A percentile compares a stretch with the other conserved stretches of the same genome.
phyloP scores from a whole-genome alignment of 768 basidiomycete genomes.

The Agrocybe praecox region DNA sequence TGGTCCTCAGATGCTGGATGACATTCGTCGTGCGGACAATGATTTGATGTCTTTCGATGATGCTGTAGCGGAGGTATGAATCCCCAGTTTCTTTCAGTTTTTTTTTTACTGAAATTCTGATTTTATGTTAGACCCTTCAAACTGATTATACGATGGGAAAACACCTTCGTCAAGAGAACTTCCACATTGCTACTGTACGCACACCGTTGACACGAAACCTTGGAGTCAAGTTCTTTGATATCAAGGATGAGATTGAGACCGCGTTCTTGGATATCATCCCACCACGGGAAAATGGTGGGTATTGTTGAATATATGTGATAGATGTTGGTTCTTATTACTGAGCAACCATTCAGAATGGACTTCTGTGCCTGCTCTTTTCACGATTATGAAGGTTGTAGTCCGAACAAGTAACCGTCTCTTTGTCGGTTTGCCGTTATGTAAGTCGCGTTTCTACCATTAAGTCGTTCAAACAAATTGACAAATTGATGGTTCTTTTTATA shows the following conservation, averaged over 20 bases:
- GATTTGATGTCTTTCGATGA: constrained; percentile 18
- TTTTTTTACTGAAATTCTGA: not conserved
- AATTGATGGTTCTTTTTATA: not conserved
- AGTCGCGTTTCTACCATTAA: constrained; percentile 5
- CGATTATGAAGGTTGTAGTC: constrained; percentile 35
- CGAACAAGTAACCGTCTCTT: constrained; percentile 45
- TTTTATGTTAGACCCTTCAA: constrained; percentile 8
- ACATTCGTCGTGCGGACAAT: constrained; percentile 16
- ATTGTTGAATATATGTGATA: no score
- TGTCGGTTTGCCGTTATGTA: constrained; percentile 49
- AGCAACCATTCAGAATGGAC: no score
- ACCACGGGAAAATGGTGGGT: constrained; percentile 6
- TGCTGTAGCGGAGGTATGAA: constrained; percentile 14
- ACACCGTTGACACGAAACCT: constrained; percentile 17
- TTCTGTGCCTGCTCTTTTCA: constrained; percentile 23
- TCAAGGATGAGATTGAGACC: constrained; percentile 44
- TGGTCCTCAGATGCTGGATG: constrained; percentile 13
- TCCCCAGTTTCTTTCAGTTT: no score
- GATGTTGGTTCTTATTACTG: no score
- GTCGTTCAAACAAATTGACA: no score
- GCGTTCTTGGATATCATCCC: constrained; percentile 43
- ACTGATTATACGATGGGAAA: constrained; percentile 16
- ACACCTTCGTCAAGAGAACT: constrained; percentile 9
- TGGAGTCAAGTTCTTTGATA: constrained; percentile 16
- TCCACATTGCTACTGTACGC: constrained; percentile 14